Percentiles rank a stretch among this genome's conserved stretches.
Conservation (phyloP, 257 asterid genomes). For the Misopates orontium region DNA sequence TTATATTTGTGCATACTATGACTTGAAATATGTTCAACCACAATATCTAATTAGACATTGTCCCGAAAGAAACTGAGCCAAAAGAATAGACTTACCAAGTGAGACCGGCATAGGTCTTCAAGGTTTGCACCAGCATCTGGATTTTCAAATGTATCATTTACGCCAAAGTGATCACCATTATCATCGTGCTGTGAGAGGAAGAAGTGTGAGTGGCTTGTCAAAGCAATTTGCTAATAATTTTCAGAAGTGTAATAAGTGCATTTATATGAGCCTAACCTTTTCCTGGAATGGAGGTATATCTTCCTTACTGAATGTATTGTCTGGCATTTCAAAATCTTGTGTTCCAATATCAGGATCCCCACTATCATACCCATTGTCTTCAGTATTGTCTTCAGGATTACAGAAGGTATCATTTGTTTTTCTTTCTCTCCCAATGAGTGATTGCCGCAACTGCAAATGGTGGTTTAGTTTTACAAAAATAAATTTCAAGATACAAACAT, state of each 20-base stretch:
- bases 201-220: constrained; percentile 14
- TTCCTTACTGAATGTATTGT: constrained; percentile 32
- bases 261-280: constrained; percentile 42
- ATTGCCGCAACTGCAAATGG: constrained; percentile 75
- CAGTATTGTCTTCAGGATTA: constrained; percentile 37
- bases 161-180: constrained; percentile 29
- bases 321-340: constrained; percentile 65
- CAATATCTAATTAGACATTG: constrained; percentile 13
- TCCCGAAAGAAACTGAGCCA: constrained; percentile 18
- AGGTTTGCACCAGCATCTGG: constrained; percentile 56
- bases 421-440: constrained; percentile 52
- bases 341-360: constrained; percentile 60
- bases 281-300: constrained; percentile 44
- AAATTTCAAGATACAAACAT: constrained; percentile 21
- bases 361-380: constrained; percentile 55
- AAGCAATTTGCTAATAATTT: background rate
- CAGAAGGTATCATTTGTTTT: constrained; percentile 36
- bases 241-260: constrained; percentile 16
- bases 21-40: constrained; percentile 4
- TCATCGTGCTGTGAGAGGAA: constrained; percentile 49
- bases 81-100: constrained; percentile 58
- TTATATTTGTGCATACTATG: background rate
- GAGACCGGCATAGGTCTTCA: constrained; percentile 92
- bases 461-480: constrained; percentile 26
- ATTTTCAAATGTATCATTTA: constrained; percentile 34